Evolutionary conservation across 768 basidiomycete genomes (phyloP), one percentile per base, ranked within the genome.

Genomic region (Leucocoprinus birnbaumii): DNA sequence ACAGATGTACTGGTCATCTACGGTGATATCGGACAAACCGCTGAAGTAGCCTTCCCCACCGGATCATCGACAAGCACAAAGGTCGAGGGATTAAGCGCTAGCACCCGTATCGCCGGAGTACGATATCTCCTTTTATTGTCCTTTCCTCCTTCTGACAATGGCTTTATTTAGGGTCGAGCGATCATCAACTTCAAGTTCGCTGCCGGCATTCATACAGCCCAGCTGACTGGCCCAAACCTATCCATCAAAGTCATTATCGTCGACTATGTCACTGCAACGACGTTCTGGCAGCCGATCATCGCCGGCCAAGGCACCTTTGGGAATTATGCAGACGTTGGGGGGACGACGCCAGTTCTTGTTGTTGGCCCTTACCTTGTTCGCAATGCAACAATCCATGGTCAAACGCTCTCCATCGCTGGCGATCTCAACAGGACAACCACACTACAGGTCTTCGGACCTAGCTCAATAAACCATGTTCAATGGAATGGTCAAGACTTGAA

Each of bases 361-460:
- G 22, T 26, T 5, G 45, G 45, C 11, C 45, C 45, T 46, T 46
- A 46, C 45, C 45, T 46, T n/a, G 45, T 46, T 46, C 45, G 45
- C 45, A 46, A 46, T 11, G 45, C 45, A 9, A 46, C 45, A 9
- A 21, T 46, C 13, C 3, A 46, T 22, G 45, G 10, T n/a, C 45
- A 46, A 46, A 46, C 19, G 7, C 45, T 46, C 45, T 46, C 45
- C 45, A 26, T 46, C 45, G 26, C 21, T 46, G 45, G 45, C 24
- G 45, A 46, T 24, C 45, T 46, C 45, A 46, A 46, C 24, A 46
- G 7, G 18, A 46, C 45, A 2, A 46, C 45, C 2, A 46, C 45
- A 13, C 45, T 46, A 25, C 45, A 46, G 18, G 45, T 46, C 45
- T 46, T 46, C 24, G 45, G 45, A n/a, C 45, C 45, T 11, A 26